phyloP scores from a whole-genome alignment of 2,329 filamentous ascomycete genomes.

The Venturiaceae sp. region DNA sequence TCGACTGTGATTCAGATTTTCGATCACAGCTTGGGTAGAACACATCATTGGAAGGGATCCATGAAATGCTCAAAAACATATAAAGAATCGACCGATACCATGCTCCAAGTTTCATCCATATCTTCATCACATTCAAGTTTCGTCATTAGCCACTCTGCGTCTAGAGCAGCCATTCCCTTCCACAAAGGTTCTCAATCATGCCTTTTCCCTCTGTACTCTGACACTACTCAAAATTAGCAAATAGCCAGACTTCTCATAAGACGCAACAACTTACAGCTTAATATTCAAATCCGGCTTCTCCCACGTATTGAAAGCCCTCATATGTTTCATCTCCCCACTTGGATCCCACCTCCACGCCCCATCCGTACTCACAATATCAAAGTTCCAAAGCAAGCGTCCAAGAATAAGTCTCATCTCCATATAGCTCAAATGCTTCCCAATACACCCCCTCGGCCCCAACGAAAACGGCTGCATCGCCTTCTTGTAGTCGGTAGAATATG shows the following conservation, averaged over 20 bases:
- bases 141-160: not conserved
- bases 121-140: not conserved
- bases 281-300: slow-evolving; percentile 16
- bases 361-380: slow-evolving; percentile 23
- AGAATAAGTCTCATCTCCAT: slow-evolving; percentile 22
- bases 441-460: slow-evolving; percentile 21
- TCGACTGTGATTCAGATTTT: too few relatives aligned
- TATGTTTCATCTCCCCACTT: slow-evolving; percentile 14
- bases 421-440: slow-evolving; percentile 22
- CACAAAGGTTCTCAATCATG: not conserved
- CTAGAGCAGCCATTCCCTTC: not conserved
- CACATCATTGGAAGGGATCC: too few relatives aligned
- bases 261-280: slow-evolving; percentile 7
- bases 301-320: slow-evolving; percentile 11
- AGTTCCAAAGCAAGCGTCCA: slow-evolving; percentile 23
- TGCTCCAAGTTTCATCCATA: too few relatives aligned
- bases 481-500: slow-evolving; percentile 15
- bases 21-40: too few relatives aligned
- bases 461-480: slow-evolving; percentile 24
- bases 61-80: too few relatives aligned
- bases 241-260: too few relatives aligned
- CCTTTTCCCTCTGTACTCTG: not conserved
- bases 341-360: slow-evolving; percentile 17
- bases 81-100: too few relatives aligned
- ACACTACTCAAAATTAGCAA: not conserved